These are phyloP conservation scores for Nitzschia palea DNA, from an alignment of 108 stramenopile genomes.

Conservation along the genomic window DNA sequence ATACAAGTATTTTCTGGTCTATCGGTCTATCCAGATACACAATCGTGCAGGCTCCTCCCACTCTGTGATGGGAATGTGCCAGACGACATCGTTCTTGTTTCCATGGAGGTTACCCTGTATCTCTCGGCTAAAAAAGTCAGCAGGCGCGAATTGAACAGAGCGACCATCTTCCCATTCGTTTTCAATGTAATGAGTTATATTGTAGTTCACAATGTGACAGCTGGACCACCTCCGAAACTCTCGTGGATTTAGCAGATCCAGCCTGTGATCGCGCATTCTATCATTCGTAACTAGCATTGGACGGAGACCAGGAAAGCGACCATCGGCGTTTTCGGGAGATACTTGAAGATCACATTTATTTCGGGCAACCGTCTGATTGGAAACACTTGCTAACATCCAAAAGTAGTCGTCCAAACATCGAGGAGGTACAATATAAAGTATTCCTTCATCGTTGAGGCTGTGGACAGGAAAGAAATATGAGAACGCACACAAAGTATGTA, in stretches of 20 bases:
- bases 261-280: slow-evolving; percentile 88
- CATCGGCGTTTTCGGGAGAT: slow-evolving; percentile 40
- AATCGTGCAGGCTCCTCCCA: slow-evolving; percentile 47
- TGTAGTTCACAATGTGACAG: slow-evolving; percentile 77
- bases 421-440: slow-evolving; percentile 56
- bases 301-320: slow-evolving; percentile 71
- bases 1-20: background rate
- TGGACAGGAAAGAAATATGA: too few relatives aligned
- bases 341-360: slow-evolving; percentile 44
- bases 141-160: slow-evolving; percentile 58
- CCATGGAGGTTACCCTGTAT: slow-evolving; percentile 68
- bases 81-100: slow-evolving; percentile 30
- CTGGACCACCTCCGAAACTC: slow-evolving; percentile 83
- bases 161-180: slow-evolving; percentile 57
- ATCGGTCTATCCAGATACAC: slow-evolving; percentile 32
- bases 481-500: background rate
- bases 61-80: slow-evolving; percentile 87
- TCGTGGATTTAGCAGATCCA: slow-evolving; percentile 70
- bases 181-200: slow-evolving; percentile 46
- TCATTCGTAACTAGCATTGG: slow-evolving; percentile 85
- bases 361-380: slow-evolving; percentile 56
- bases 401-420: slow-evolving; percentile 79
- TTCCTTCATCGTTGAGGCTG: slow-evolving; percentile 24
- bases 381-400: slow-evolving; percentile 84
- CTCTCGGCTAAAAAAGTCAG: slow-evolving; percentile 84